A percentile compares a stretch with the other conserved stretches of the same genome.
Conservation (phyloP, 805 yeast genomes). For the Suhomyces xylopsoci region DNA sequence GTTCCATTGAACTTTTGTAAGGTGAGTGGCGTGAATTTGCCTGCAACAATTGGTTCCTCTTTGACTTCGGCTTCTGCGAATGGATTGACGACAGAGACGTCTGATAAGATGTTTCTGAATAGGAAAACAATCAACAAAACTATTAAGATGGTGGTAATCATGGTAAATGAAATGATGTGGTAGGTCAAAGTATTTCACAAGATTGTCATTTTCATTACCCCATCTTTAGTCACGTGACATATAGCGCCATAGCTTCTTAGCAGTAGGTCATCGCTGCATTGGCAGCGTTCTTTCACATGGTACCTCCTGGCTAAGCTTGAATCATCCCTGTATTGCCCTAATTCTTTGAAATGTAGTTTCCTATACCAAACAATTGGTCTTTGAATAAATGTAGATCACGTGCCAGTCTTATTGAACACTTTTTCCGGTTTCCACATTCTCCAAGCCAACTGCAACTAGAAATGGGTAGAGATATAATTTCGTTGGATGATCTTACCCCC, state of each 20-base stretch:
- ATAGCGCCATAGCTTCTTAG: background rate
- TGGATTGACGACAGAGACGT: constrained; percentile 32
- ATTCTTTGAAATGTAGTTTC: background rate
- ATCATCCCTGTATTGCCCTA: background rate
- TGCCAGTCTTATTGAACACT: background rate
- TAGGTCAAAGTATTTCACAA: background rate
- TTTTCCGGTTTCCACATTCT: background rate
- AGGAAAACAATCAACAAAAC: constrained; percentile 30
- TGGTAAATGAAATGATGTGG: constrained; percentile 1
- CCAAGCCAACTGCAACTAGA: background rate
- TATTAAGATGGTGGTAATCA: constrained; percentile 30
- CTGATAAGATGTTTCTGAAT: constrained; percentile 24
- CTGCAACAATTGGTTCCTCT: constrained; percentile 35
- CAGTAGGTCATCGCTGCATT: background rate
- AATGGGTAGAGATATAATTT: constrained; percentile 43
- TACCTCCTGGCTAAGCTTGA: background rate
- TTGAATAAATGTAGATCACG: background rate
- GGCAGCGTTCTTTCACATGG: background rate
- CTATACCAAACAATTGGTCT: background rate
- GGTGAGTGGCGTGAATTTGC: constrained; percentile 70
- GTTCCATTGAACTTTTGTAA: constrained; percentile 76
- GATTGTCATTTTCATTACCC: background rate
- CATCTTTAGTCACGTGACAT: background rate
- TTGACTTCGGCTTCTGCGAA: constrained; percentile 19
- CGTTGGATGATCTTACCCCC: constrained; percentile 55